A percentile compares a stretch with the other conserved stretches of the same genome.
Conservation (phyloP, 129 eudicot species). For the Tanacetum coccineum region DNA sequence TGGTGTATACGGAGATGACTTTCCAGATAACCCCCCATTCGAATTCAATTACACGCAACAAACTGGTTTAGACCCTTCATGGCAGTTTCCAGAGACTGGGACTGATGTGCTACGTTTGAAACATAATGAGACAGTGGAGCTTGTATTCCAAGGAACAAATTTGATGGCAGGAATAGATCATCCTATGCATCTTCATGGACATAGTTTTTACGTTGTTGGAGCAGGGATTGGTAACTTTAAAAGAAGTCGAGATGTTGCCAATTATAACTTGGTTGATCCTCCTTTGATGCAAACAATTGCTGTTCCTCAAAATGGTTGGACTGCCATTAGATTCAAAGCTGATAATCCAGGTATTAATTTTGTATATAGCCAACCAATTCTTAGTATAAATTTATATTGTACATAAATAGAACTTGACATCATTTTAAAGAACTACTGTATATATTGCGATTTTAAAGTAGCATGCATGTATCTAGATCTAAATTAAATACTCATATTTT, state of each 20-base stretch:
- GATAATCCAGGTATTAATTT: no score
- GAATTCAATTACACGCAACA: conserved; percentile 47
- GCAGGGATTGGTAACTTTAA: conserved; percentile 63
- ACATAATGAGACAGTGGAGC: conserved; percentile 44
- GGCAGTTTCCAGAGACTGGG: conserved; percentile 30
- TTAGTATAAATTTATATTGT: no score
- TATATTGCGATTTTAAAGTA: no score
- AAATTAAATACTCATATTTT: no score
- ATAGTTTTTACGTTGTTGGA: conserved; percentile 65
- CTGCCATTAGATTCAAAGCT: no score
- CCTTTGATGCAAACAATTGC: conserved; percentile 52
- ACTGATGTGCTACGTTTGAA: conserved; percentile 37
- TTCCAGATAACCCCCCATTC: conserved; percentile 51
- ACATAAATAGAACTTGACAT: no score
- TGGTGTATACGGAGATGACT: conserved; percentile 39
- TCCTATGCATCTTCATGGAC: conserved; percentile 76
- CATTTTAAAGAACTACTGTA: no score
- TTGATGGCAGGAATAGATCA: conserved; percentile 51
- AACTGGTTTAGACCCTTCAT: neutral
- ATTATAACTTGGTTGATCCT: conserved; percentile 66
- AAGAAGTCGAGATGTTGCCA: conserved; percentile 34
- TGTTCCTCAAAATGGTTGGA: conserved; percentile 65
- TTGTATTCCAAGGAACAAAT: conserved; percentile 60
- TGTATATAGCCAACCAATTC: no score
- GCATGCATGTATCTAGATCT: no score